Conservation (phyloP, 2,329 filamentous ascomycete species). For the Neurospora sp. region DNA sequence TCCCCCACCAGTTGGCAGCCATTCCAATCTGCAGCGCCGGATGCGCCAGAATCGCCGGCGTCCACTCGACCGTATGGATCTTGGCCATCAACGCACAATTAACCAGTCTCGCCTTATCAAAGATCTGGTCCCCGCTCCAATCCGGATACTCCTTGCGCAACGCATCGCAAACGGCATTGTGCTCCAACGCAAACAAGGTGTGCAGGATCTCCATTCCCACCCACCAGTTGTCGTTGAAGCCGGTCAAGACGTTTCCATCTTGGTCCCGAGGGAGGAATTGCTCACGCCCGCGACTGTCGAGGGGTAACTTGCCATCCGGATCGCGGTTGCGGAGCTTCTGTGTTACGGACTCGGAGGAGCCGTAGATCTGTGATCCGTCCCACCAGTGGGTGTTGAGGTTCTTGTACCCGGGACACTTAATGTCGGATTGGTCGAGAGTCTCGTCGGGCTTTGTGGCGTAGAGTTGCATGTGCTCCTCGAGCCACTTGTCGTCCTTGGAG, state of each 20-base stretch:
- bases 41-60: slow-evolving; percentile 35
- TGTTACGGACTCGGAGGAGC: slow-evolving; percentile 29
- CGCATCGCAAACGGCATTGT: slow-evolving; percentile 33
- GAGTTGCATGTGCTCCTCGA: slow-evolving; percentile 26
- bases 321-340: slow-evolving; percentile 23
- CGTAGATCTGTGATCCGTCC: slow-evolving; percentile 38
- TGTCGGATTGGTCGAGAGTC: slow-evolving; percentile 26
- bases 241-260: slow-evolving; percentile 29
- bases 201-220: slow-evolving; percentile 35
- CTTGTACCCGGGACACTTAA: slow-evolving; percentile 29
- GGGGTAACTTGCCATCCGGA: slow-evolving; percentile 29
- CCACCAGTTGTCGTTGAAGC: slow-evolving; percentile 37
- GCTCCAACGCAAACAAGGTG: slow-evolving; percentile 32
- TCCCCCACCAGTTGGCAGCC: slow-evolving; percentile 36
- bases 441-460: slow-evolving; percentile 26
- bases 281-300: slow-evolving; percentile 24
- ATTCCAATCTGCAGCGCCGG: slow-evolving; percentile 33
- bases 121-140: slow-evolving; percentile 30
- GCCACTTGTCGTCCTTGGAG: slow-evolving; percentile 25
- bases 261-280: slow-evolving; percentile 30
- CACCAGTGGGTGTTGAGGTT: slow-evolving; percentile 36
- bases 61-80: slow-evolving; percentile 40
- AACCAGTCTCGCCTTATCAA: slow-evolving; percentile 33
- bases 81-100: slow-evolving; percentile 39
- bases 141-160: slow-evolving; percentile 26